Percentiles rank a stretch among this genome's conserved stretches.
phyloP scores from a whole-genome alignment of 2,329 filamentous ascomycete species.

The Zopfia rhizophila region DNA sequence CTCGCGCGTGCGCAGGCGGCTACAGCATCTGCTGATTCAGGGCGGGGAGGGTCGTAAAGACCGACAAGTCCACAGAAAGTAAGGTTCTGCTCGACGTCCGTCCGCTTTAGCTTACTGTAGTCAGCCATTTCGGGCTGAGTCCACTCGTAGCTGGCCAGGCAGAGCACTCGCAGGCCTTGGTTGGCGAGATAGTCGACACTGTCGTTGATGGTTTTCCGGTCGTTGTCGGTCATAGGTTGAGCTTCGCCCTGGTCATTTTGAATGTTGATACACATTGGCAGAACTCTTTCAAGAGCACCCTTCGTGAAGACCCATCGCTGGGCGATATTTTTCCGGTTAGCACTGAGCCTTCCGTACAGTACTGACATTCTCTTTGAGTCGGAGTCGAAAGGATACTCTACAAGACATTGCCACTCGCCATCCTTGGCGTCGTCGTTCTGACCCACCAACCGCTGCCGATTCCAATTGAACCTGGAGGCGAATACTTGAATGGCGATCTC shows the following conservation, averaged over 20 bases:
- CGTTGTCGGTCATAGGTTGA: conserved; percentile 61
- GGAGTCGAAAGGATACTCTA: conserved; percentile 78
- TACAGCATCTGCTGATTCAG: conserved; percentile 73
- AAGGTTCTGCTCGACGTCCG: conserved; percentile 72
- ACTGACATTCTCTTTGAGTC: conserved; percentile 80
- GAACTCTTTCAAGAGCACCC: conserved; percentile 74
- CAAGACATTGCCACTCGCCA: conserved; percentile 52
- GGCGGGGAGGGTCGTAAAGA: conserved; percentile 85
- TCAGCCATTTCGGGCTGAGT: conserved; percentile 55
- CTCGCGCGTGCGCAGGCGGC: conserved; percentile 45
- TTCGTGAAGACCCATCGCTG: conserved; percentile 64
- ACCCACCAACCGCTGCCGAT: conserved; percentile 56
- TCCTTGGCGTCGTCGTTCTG: conserved; percentile 33
- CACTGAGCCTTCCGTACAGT: conserved; percentile 62
- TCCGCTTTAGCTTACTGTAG: conserved; percentile 62
- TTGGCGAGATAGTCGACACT: conserved; percentile 75
- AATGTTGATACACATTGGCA: conserved; percentile 59
- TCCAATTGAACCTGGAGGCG: conserved; percentile 73
- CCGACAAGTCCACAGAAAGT: conserved; percentile 81
- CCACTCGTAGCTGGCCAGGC: conserved; percentile 65
- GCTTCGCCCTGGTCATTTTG: conserved; percentile 64
- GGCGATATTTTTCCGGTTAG: conserved; percentile 43
- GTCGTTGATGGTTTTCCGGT: conserved; percentile 66
- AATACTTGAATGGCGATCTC: conserved; percentile 81
- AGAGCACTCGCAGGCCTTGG: conserved; percentile 74